These are phyloP conservation scores for Pichia sp. DNA, from an alignment of 1,139 yeast genomes.

Conservation along the genomic window DNA sequence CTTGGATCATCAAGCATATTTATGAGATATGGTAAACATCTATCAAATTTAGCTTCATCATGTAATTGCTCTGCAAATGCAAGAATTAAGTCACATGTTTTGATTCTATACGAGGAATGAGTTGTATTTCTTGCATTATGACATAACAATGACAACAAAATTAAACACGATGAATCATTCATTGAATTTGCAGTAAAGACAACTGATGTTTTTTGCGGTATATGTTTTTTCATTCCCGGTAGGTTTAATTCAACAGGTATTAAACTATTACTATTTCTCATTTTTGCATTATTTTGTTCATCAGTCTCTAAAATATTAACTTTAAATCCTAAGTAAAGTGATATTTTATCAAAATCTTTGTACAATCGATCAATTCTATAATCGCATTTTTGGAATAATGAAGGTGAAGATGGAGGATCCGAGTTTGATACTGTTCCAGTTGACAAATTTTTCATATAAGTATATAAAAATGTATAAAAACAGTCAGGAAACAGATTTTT, in stretches of 20 bases:
- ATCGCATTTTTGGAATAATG: slow-evolving; percentile 43
- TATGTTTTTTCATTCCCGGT: slow-evolving; percentile 42
- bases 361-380: slow-evolving; percentile 52
- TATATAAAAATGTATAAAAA: slow-evolving; percentile 66
- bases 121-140: slow-evolving; percentile 62
- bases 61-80: slow-evolving; percentile 70
- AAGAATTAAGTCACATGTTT: slow-evolving; percentile 70
- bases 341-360: slow-evolving; percentile 48
- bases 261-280: slow-evolving; percentile 10
- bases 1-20: slow-evolving; percentile 47
- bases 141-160: slow-evolving; percentile 57
- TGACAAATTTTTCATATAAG: slow-evolving; percentile 48
- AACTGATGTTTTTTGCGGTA: slow-evolving; percentile 35
- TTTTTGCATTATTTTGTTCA: slow-evolving; percentile 1
- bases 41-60: slow-evolving; percentile 80
- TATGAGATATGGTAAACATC: slow-evolving; percentile 76
- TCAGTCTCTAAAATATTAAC: slow-evolving; percentile 16
- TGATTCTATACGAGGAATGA: slow-evolving; percentile 54
- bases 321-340: slow-evolving; percentile 40
- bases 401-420: slow-evolving; percentile 1
- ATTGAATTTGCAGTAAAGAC: slow-evolving; percentile 21
- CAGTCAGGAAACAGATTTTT: slow-evolving; percentile 58
- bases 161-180: slow-evolving; percentile 49
- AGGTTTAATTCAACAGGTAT: slow-evolving; percentile 45
- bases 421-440: slow-evolving; percentile 16